Percentiles rank a stretch among this genome's conserved stretches.
Conservation (phyloP, 1,284 basidiomycete genomes). For the Malassezia caprae region DNA sequence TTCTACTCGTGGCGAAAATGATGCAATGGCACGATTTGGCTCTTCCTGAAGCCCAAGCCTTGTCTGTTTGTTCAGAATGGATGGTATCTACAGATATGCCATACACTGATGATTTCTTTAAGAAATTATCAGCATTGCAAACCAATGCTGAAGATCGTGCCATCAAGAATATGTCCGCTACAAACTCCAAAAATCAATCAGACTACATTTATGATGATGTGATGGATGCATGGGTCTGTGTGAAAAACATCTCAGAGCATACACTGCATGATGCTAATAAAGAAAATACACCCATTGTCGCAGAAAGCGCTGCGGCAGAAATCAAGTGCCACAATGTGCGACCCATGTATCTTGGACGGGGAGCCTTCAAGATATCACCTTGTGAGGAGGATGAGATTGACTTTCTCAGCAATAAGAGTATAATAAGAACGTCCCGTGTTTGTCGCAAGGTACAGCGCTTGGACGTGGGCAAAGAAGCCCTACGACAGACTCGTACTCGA, state of each 20-base stretch:
- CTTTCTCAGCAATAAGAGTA: background rate
- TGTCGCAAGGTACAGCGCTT: constrained; percentile 10
- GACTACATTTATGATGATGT: constrained; percentile 13
- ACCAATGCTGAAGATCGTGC: constrained; percentile 11
- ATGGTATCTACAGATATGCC: background rate
- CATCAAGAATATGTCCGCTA: background rate
- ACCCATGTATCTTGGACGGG: background rate
- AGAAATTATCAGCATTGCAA: constrained; percentile 4
- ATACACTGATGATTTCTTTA: background rate
- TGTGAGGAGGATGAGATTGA: constrained; percentile 12
- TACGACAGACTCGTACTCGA: background rate
- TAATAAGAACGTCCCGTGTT: background rate
- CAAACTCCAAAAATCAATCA: background rate
- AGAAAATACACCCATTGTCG: background rate
- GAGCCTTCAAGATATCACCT: background rate
- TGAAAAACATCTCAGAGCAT: background rate
- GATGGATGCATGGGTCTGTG: constrained; percentile 10
- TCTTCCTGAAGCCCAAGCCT: constrained; percentile 10
- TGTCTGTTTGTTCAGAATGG: constrained; percentile 11
- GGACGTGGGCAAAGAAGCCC: constrained; percentile 5
- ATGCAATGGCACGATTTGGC: constrained; percentile 15
- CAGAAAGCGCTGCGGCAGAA: background rate
- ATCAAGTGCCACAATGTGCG: background rate
- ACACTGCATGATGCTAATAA: background rate
- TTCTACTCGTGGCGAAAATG: constrained; percentile 7